Evolutionary conservation across 495 filamentous ascomycete genomes (phyloP), one percentile per base, ranked within the genome.

Genomic region (Glutinoglossum americanum): DNA sequence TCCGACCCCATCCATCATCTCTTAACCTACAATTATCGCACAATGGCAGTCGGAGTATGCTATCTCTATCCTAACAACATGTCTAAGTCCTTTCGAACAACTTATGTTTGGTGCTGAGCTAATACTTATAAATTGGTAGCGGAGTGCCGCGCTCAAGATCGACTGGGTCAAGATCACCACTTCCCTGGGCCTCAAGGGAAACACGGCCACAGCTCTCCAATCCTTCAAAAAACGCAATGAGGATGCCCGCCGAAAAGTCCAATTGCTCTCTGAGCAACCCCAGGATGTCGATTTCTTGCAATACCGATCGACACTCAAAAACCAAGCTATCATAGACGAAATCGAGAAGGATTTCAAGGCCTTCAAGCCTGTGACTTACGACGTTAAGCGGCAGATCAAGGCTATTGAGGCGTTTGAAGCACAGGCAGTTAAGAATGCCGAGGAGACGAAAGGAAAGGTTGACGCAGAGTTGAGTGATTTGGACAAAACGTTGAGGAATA

Each of bases 211-310:
- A 62, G 83, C 89, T 56, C 86, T 99, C 55, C 81, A 87, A 68
- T 74, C 86, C 63, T 99, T 99, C 83, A 99, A 99, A 78, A 90
- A 94, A 81, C 92, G 93, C 73, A 96, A 97, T 77, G 93, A 99
- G 64, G 89, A 97, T 67, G 89, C 86, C 68, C 90, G 92, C 74
- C 89, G 93, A 73, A 89, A 88, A 74, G 76, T 97, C 35, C 76
- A 78, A 68, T 57, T 79, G 47, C 85, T 97, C 45, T 78, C 77
- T 51, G 84, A 92, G 66, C 80, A 82, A 64, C 76, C 89, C 54
- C 83, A 85, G 68, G 75, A 78, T 32, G 76, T 99, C 72, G 89
- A 99, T 80, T 96, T 97, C 74, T 69, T 80, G 61, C 77, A 87
- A 71, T 99, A 96, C 86, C 89, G 92, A 73, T 70, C 73, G 66